Conservation (phyloP, 73 alveolate genomes). For the Paramecium sonneborni region DNA sequence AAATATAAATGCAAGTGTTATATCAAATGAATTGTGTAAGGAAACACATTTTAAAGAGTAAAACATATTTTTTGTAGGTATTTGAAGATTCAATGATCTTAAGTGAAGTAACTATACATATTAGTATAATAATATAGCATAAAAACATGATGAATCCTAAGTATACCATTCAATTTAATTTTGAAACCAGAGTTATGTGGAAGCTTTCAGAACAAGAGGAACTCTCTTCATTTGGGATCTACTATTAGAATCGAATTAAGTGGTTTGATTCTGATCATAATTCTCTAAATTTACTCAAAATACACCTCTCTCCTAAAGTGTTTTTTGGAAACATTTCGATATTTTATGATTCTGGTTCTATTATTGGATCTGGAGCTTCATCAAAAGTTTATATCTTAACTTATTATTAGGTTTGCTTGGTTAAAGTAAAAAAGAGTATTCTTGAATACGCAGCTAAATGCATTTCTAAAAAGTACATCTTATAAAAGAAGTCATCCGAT, state of each 20-base stretch:
- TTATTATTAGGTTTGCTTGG: background rate
- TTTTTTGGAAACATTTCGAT: slow-evolving; percentile 34
- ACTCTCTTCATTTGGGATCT: background rate
- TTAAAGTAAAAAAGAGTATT: background rate
- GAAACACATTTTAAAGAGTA: slow-evolving; percentile 16
- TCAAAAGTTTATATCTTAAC: background rate
- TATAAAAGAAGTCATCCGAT: slow-evolving; percentile 19
- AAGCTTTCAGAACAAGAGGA: slow-evolving; percentile 25
- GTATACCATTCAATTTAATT: slow-evolving; percentile 2
- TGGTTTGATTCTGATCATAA: slow-evolving; percentile 47
- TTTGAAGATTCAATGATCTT: background rate
- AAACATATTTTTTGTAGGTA: background rate
- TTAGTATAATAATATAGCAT: background rate
- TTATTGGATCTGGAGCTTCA: slow-evolving; percentile 47
- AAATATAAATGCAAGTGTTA: background rate
- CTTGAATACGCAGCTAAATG: slow-evolving; percentile 35
- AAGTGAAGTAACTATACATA: background rate
- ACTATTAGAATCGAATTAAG: background rate
- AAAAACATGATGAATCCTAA: slow-evolving; percentile 30
- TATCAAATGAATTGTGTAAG: slow-evolving; percentile 12
- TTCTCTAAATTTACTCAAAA: background rate
- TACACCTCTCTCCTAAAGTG: background rate
- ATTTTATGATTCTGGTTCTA: slow-evolving; percentile 17
- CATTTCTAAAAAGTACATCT: slow-evolving; percentile 27
- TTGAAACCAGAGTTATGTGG: slow-evolving; percentile 36